Conservation (phyloP, 805 yeast species). For the Kockiozyma suomiensis region DNA sequence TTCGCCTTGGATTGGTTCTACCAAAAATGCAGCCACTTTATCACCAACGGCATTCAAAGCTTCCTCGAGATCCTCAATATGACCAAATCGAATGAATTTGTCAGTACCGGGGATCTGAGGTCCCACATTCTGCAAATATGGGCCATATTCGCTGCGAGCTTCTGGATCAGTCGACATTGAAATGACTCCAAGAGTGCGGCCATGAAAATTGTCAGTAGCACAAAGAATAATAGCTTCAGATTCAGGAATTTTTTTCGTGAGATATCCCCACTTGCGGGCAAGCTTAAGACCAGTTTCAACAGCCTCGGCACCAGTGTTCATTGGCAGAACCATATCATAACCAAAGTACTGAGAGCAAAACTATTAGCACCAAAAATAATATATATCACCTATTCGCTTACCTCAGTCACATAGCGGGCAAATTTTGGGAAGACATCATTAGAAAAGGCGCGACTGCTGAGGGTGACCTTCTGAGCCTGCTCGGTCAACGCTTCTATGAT, state of each 20-base stretch:
- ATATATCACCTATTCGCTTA: too few species aligned
- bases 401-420: constrained; percentile 83
- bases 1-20: constrained; percentile 98
- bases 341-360: constrained; percentile 69
- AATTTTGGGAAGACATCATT: constrained; percentile 83
- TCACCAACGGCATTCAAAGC: constrained; percentile 84
- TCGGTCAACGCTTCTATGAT: constrained; percentile 81
- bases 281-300: constrained; percentile 92
- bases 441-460: constrained; percentile 91
- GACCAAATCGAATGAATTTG: constrained; percentile 75
- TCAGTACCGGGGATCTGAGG: constrained; percentile 79
- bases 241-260: constrained; percentile 77
- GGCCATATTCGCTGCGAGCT: constrained; percentile 86
- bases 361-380: too few species aligned
- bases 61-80: constrained; percentile 78
- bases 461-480: constrained; percentile 81
- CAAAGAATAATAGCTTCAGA: constrained; percentile 85
- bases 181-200: constrained; percentile 91
- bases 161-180: constrained; percentile 97
- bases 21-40: constrained; percentile 82
- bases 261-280: constrained; percentile 97
- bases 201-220: constrained; percentile 91
- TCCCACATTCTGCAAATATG: constrained; percentile 80
- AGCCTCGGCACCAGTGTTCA: constrained; percentile 99
- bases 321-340: constrained; percentile 92